phyloP scores from a whole-genome alignment of 352 stramenopile species.

The Phytophthora cactorum region DNA sequence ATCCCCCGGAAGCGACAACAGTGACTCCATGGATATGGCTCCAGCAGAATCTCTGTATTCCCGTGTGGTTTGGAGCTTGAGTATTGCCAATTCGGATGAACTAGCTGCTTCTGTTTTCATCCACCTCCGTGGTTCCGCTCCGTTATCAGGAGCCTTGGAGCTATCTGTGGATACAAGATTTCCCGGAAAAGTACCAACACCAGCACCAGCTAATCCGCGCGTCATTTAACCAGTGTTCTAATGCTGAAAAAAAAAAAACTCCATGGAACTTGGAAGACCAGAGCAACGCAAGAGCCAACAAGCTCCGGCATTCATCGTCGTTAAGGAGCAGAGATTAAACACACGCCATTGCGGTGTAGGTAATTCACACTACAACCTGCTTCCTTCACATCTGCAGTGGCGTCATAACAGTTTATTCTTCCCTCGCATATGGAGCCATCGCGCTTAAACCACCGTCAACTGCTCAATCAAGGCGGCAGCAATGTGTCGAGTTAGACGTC shows the following conservation, averaged over 20 bases:
- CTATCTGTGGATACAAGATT: constrained; percentile 2
- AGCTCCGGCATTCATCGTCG: not conserved
- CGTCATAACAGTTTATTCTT: constrained; percentile 20
- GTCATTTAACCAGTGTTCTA: not conserved
- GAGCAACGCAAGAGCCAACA: not conserved
- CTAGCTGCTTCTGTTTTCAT: constrained; percentile 6
- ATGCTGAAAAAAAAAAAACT: not conserved
- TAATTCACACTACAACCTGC: not conserved
- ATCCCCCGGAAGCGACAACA: not conserved
- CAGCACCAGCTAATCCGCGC: constrained; percentile 1
- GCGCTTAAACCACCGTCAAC: constrained; percentile 80
- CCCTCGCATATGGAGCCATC: constrained; percentile 49
- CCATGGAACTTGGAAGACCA: constrained; percentile 12
- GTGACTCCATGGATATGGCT: not conserved
- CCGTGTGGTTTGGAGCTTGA: constrained; percentile 6
- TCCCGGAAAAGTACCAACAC: constrained; percentile 2
- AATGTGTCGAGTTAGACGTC: not conserved
- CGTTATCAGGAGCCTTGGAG: constrained; percentile 4
- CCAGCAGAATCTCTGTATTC: constrained; percentile 2
- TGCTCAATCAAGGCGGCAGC: constrained; percentile 15
- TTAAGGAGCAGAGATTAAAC: constrained; percentile 6
- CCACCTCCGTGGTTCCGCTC: constrained; percentile 13
- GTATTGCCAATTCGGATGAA: constrained; percentile 7
- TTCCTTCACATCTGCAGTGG: not conserved
- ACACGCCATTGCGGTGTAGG: not conserved